Percentiles rank a stretch among this genome's conserved stretches.
These are phyloP conservation scores for Mortierella sp. DNA, from an alignment of 371 early-diverging fungal species.

Conservation along the genomic window DNA sequence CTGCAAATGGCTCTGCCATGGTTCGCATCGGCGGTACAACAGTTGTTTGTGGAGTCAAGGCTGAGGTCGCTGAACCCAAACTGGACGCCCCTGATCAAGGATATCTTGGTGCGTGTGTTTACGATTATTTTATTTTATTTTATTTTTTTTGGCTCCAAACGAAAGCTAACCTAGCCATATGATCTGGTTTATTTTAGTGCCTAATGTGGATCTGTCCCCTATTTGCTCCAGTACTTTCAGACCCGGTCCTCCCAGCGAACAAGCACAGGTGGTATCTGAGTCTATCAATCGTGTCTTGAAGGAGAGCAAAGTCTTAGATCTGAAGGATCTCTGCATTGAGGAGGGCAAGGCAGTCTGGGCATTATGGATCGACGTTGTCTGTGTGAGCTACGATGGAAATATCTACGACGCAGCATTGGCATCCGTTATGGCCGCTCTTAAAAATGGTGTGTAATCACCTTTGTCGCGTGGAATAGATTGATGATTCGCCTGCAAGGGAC, in stretches of 20 bases:
- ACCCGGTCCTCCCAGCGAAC: slow-evolving; percentile 91
- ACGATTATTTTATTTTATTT: background rate
- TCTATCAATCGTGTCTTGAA: slow-evolving; percentile 76
- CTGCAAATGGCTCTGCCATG: slow-evolving; percentile 90
- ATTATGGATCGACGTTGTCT: slow-evolving; percentile 91
- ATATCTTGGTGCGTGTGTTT: slow-evolving; percentile 74
- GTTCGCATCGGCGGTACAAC: slow-evolving; percentile 92
- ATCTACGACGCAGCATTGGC: slow-evolving; percentile 90
- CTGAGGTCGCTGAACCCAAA: slow-evolving; percentile 91
- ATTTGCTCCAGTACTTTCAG: slow-evolving; percentile 87
- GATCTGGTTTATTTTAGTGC: slow-evolving; percentile 65
- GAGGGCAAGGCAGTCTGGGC: slow-evolving; percentile 90
- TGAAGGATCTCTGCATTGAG: slow-evolving; percentile 85
- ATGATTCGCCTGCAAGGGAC: background rate
- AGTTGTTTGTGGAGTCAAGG: slow-evolving; percentile 94
- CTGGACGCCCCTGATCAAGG: slow-evolving; percentile 79
- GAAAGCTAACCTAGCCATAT: background rate
- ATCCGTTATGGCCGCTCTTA: slow-evolving; percentile 80
- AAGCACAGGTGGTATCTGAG: slow-evolving; percentile 88
- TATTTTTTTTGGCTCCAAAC: background rate
- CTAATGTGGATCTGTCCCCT: slow-evolving; percentile 93
- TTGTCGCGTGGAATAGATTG: background rate
- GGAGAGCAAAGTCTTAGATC: slow-evolving; percentile 77
- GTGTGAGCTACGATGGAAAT: slow-evolving; percentile 93
- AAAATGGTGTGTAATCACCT: slow-evolving; percentile 65